Percentiles rank a stretch among this genome's conserved stretches.
Evolutionary conservation across 208 protist species (phyloP).

Genomic region (Crithidia acanthocephali): DNA sequence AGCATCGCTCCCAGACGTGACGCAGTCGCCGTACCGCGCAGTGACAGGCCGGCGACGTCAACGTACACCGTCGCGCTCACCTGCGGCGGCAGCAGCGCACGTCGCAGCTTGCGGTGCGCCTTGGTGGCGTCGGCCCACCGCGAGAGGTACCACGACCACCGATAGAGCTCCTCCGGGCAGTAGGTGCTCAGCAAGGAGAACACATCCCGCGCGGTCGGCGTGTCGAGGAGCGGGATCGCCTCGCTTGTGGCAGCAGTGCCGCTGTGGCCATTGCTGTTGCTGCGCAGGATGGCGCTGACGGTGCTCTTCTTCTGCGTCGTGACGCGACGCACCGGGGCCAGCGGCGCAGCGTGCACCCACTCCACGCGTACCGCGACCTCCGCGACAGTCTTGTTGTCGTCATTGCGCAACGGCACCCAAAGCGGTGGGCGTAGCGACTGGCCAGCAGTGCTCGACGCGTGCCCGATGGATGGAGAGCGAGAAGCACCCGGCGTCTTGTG

Average conservation of each 20-base stretch:
- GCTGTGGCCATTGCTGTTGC: not conserved
- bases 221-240: conserved; percentile 4
- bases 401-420: conserved; percentile 4
- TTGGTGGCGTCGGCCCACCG: conserved; percentile 11
- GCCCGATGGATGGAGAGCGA: not conserved
- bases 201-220: conserved; percentile 4
- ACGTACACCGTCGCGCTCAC: conserved; percentile 29
- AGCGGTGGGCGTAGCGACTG: not conserved
- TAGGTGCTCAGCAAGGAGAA: conserved; percentile 23
- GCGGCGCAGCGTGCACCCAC: conserved; percentile 4
- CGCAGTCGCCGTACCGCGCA: not conserved
- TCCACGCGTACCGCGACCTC: conserved; percentile 22
- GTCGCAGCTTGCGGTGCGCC: conserved; percentile 29
- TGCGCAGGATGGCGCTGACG: conserved; percentile 1
- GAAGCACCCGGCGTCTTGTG: not conserved
- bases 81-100: conserved; percentile 14
- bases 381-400: not conserved
- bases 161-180: conserved; percentile 8
- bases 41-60: conserved; percentile 19
- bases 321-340: conserved; percentile 11
- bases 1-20: not conserved
- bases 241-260: not conserved
- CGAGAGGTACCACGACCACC: conserved; percentile 9
- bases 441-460: not conserved
- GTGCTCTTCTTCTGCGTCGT: conserved; percentile 20